Conservation (phyloP, 139 green algal species). For the Axilococcus clingmanii region DNA sequence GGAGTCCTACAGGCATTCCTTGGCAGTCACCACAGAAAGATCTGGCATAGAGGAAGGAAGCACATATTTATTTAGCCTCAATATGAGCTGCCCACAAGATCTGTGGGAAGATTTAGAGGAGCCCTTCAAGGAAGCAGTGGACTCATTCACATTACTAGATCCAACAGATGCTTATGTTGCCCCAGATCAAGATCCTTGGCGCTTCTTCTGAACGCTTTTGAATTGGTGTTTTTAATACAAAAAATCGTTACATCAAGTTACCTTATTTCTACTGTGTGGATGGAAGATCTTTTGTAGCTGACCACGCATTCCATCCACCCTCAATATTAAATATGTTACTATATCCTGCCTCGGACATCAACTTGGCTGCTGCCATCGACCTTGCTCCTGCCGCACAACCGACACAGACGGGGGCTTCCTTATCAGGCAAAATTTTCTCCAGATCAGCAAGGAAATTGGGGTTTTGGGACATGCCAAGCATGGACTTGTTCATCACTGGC, state of each 20-base stretch:
- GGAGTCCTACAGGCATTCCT: conserved; percentile 67
- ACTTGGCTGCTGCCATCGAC: neutral
- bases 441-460: conserved; percentile 46
- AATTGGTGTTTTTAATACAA: too few species aligned
- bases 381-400: conserved; percentile 11
- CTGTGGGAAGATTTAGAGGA: conserved; percentile 26
- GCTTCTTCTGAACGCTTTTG: conserved; percentile 47
- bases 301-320: conserved; percentile 8
- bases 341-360: conserved; percentile 15
- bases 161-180: conserved; percentile 42
- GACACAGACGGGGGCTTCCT: conserved; percentile 45
- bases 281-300: too few species aligned
- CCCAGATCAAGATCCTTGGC: conserved; percentile 67
- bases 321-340: conserved; percentile 11
- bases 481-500: conserved; percentile 25
- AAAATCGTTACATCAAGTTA: too few species aligned
- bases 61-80: conserved; percentile 77
- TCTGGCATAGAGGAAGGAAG: conserved; percentile 32
- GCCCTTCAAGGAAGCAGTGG: conserved; percentile 17
- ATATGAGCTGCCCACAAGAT: conserved; percentile 56
- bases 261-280: too few species aligned
- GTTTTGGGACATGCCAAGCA: conserved; percentile 38
- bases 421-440: conserved; percentile 63
- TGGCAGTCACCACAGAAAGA: conserved; percentile 50
- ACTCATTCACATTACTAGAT: conserved; percentile 36